Percentiles rank a stretch among this genome's conserved stretches.
phyloP scores from a whole-genome alignment of 805 yeast species.

The Starmerella kuoi region DNA sequence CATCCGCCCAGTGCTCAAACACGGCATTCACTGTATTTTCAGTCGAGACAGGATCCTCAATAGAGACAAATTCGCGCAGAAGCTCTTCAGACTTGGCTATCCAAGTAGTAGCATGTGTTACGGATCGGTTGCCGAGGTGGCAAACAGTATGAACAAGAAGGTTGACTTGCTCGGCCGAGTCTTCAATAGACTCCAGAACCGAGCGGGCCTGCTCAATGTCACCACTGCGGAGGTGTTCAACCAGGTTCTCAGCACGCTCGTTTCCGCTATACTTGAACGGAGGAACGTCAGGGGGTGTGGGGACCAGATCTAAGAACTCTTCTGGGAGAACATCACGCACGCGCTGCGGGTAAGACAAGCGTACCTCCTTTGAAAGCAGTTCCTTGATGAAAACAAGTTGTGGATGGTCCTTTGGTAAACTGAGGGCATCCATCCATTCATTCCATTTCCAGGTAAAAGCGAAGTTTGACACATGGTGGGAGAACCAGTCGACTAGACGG shows the following conservation, averaged over 20 bases:
- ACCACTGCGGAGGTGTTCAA: conserved; percentile 31
- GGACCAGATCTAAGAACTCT: conserved; percentile 39
- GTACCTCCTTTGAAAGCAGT: conserved; percentile 68
- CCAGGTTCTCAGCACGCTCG: conserved; percentile 21
- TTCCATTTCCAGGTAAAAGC: conserved; percentile 97
- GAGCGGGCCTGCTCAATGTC: conserved; percentile 23
- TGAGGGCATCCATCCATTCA: conserved; percentile 59
- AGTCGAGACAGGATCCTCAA: conserved; percentile 36
- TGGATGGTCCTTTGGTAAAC: conserved; percentile 50
- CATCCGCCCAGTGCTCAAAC: conserved; percentile 50
- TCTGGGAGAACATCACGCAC: conserved; percentile 58
- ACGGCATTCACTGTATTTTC: conserved; percentile 31
- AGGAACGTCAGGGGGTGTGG: conserved; percentile 28
- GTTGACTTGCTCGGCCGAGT: conserved; percentile 26
- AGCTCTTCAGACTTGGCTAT: conserved; percentile 33
- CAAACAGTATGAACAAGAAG: conserved; percentile 60
- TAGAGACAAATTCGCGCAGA: conserved; percentile 25
- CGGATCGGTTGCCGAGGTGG: conserved; percentile 76
- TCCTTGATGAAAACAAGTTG: conserved; percentile 60
- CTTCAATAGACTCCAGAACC: conserved; percentile 24
- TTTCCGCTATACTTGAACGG: conserved; percentile 32
- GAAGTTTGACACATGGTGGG: conserved; percentile 84
- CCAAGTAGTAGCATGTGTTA: conserved; percentile 59
- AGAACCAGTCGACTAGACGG: conserved; percentile 78
- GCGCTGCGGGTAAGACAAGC: conserved; percentile 63